Percentiles rank a stretch among this genome's conserved stretches.
Evolutionary conservation across 192 early-diverging fungal genomes (phyloP).

Genomic region (Rhizophagus sp.): DNA sequence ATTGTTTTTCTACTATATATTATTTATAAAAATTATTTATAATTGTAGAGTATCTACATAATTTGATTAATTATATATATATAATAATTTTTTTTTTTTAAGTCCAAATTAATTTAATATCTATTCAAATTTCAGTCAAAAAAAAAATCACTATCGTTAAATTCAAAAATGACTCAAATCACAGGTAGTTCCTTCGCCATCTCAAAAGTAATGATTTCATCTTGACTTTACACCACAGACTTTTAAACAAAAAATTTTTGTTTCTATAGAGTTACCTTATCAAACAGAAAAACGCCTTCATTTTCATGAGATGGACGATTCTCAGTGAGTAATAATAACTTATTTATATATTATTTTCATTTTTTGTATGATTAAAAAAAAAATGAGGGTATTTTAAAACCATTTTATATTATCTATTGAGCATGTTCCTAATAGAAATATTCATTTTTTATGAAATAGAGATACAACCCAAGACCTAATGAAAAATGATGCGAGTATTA

Average conservation of each 20-base stretch:
- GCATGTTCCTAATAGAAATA: background rate
- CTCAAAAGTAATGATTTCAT: background rate
- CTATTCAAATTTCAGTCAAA: no score
- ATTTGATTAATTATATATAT: no score
- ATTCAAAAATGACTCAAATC: no score
- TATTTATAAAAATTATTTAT: no score
- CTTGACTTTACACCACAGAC: background rate
- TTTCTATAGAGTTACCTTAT: conserved; percentile 5
- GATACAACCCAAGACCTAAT: conserved; percentile 18
- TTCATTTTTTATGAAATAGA: background rate
- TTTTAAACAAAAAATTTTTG: background rate
- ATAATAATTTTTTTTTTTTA: no score
- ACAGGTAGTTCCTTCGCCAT: background rate
- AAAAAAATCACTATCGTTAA: no score
- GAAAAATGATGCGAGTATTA: conserved; percentile 13
- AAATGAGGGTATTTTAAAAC: no score
- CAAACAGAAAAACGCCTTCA: conserved; percentile 12
- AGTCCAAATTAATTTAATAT: no score
- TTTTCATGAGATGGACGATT: conserved; percentile 9
- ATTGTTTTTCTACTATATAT: no score
- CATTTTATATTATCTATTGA: no score
- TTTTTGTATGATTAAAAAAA: background rate
- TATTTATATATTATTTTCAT: background rate
- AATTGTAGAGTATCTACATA: no score
- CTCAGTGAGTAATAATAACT: conserved; percentile 10